Conservation (phyloP, 106 monocot species). For the Allium fistulosum region DNA sequence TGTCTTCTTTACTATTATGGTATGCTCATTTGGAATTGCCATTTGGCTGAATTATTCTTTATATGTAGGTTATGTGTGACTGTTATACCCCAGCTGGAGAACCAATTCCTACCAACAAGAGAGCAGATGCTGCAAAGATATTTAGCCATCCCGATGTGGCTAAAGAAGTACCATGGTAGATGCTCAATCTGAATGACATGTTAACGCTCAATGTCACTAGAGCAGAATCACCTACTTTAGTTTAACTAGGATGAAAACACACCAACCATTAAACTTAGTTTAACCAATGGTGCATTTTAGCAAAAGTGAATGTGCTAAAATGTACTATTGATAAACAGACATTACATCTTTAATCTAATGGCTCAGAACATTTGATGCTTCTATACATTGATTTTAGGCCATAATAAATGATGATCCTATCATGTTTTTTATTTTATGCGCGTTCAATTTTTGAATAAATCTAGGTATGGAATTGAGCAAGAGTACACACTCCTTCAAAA, state of each 20-base stretch:
- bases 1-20: not conserved
- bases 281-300: too few relatives aligned
- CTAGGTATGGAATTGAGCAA: conserved; percentile 69
- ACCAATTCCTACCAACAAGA: conserved; percentile 56
- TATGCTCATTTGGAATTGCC: not conserved
- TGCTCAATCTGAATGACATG: not conserved
- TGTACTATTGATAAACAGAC: too few relatives aligned
- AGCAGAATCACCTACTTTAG: too few relatives aligned
- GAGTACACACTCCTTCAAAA: conserved; percentile 75
- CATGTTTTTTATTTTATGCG: not conserved
- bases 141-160: conserved; percentile 39
- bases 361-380: too few relatives aligned
- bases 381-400: too few relatives aligned
- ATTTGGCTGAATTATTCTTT: not conserved
- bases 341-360: too few relatives aligned
- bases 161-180: conserved; percentile 43
- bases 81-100: conserved; percentile 48
- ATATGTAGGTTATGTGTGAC: conserved; percentile 53
- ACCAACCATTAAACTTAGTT: too few relatives aligned
- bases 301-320: too few relatives aligned
- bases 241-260: too few relatives aligned
- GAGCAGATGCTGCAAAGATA: conserved; percentile 35
- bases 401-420: not conserved
- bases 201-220: too few relatives aligned
- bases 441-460: not conserved